Percentiles rank a stretch among this genome's conserved stretches.
Conservation (phyloP, 768 basidiomycete species). For the Leucocoprinus sp. region DNA sequence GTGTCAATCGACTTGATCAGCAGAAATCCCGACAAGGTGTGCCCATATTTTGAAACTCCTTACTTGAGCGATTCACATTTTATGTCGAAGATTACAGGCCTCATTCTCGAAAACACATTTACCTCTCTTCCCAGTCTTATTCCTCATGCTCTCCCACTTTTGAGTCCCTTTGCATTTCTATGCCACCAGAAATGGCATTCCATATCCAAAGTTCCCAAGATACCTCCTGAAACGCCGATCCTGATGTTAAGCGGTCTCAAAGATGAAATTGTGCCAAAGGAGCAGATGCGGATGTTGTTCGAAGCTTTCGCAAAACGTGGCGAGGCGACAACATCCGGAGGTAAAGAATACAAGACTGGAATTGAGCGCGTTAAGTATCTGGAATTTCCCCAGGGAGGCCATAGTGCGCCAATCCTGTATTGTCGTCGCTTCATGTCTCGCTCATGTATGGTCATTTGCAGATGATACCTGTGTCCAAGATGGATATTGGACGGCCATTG, state of each 20-base stretch:
- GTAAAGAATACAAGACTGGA: constrained; percentile 36
- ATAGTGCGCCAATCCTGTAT: constrained; percentile 34
- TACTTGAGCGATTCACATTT: not conserved
- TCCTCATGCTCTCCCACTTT: constrained; percentile 68
- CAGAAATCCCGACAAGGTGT: constrained; percentile 61
- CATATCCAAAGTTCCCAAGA: constrained; percentile 49
- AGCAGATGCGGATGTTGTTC: constrained; percentile 73
- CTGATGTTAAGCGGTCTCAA: constrained; percentile 70
- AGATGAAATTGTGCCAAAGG: constrained; percentile 69
- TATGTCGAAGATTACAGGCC: constrained; percentile 52
- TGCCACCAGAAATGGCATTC: constrained; percentile 90
- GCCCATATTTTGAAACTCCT: constrained; percentile 12
- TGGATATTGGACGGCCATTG: constrained; percentile 47
- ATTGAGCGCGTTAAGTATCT: constrained; percentile 47
- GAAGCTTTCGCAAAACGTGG: constrained; percentile 50
- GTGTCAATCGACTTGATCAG: constrained; percentile 85
- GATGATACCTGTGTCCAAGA: constrained; percentile 50
- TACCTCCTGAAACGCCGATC: constrained; percentile 61
- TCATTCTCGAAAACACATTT: constrained; percentile 93
- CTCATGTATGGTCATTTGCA: constrained; percentile 14
- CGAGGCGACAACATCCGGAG: constrained; percentile 31
- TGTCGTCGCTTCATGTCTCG: not conserved
- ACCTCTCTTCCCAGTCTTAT: constrained; percentile 75
- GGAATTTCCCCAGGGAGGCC: constrained; percentile 45
- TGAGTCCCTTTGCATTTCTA: constrained; percentile 68